Evolutionary conservation across 371 early-diverging fungal genomes (phyloP), one percentile per base, ranked within the genome.

Genomic region (Ecytonucleospora hepatopenaei): DNA sequence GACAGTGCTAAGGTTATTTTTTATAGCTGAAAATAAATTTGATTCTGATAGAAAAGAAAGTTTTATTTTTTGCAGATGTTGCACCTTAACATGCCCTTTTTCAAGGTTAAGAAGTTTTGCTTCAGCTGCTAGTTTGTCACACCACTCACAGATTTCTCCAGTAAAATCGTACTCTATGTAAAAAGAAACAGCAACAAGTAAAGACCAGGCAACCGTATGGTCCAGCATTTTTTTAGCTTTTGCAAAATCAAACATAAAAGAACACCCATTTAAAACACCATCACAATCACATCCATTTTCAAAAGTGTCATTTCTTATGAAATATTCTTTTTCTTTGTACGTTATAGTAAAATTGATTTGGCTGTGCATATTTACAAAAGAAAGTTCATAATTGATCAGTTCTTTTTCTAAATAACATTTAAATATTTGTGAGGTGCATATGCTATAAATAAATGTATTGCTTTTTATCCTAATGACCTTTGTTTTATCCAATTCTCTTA

Each of bases 361-460:
- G 26, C 21, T 28, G 5, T 54, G 4, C 59, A 59, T 26, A 3
- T 32, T 53, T 30, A 19, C 26, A 53, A 59, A 67, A 3, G 1
- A 19, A 3, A 67, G n/a, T 53, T 67, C 61, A 34, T 60, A 67
- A 1, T 58, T 48, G 21, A 67, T 31, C 2, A 57, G 35, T 34
- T 59, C 48, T 47, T 67, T 67, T 55, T 67, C 55, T 5, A 67
- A 24, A 4, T 63, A 46, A 15, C 62, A 2, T 17, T 4, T 26
- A 15, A 67, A 28, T 30, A 67, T 67, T 15, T 3, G 2, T 8
- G 62, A 15, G 15, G 67, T 12, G 32, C 67, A 67, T 12, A 67
- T 60, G 15, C 21, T 21, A 2, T 40, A 27, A 31, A 59, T 5
- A 32, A 8, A 46, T 5, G 17, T 58, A 26, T 58, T 60, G 59